Conservation (phyloP, 2,329 filamentous ascomycete species). For the Trichoderma sp. region DNA sequence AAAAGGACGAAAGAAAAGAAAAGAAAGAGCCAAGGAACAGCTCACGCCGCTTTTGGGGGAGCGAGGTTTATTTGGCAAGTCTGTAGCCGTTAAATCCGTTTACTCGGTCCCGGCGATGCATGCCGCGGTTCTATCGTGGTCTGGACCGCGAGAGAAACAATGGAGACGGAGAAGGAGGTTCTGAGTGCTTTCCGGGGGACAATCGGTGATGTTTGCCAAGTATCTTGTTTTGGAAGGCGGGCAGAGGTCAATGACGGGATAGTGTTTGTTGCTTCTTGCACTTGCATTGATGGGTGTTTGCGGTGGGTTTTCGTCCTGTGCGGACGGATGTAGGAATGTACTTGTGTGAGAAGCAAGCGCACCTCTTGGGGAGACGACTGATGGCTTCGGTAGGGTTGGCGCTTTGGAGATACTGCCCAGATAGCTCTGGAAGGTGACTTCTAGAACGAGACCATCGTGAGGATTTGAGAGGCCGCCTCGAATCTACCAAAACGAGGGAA, state of each 20-base stretch:
- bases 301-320: no score
- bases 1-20: background rate
- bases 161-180: conserved; percentile 14
- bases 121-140: conserved; percentile 34
- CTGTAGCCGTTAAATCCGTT: conserved; percentile 20
- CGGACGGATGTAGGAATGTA: no score
- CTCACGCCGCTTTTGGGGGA: background rate
- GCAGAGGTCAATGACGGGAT: background rate
- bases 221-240: background rate
- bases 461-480: no score
- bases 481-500: no score
- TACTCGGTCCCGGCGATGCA: conserved; percentile 9
- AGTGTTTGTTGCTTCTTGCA: background rate
- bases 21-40: background rate
- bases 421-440: no score
- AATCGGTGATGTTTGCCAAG: no score
- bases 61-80: background rate
- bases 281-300: background rate
- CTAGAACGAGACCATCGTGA: no score
- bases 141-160: conserved; percentile 35
- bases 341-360: no score
- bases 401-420: no score
- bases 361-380: no score
- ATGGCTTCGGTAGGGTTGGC: no score
- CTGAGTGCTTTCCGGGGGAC: background rate